Conservation (phyloP, 2,329 filamentous ascomycete genomes). For the Fusarium solani-melongenae region DNA sequence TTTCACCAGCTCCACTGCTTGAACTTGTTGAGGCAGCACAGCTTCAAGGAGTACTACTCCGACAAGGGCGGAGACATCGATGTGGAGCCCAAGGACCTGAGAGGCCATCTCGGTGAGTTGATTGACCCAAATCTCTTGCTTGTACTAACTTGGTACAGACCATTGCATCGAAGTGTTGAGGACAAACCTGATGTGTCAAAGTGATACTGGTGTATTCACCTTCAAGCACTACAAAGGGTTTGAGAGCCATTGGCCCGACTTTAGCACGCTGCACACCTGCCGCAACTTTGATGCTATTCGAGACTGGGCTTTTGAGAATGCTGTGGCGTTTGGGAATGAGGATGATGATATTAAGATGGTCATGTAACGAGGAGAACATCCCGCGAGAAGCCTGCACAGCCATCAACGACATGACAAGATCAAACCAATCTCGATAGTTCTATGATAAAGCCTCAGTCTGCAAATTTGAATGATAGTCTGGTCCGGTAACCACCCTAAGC, state of each 20-base stretch:
- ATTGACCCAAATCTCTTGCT: too few relatives aligned
- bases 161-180: constrained; percentile 36
- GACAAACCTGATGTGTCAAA: constrained; percentile 65
- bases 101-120: constrained; percentile 29
- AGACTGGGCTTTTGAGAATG: constrained; percentile 64
- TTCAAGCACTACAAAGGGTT: constrained; percentile 61
- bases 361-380: neutral
- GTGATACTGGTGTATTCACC: constrained; percentile 65
- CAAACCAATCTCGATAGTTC: neutral
- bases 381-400: too few relatives aligned
- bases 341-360: too few relatives aligned
- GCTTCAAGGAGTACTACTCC: constrained; percentile 62
- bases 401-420: neutral
- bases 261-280: constrained; percentile 64
- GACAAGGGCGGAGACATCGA: constrained; percentile 60
- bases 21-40: constrained; percentile 59
- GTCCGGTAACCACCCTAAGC: too few relatives aligned
- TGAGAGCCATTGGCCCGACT: constrained; percentile 65
- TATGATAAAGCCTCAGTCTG: neutral
- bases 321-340: constrained; percentile 58
- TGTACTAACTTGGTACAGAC: constrained; percentile 7
- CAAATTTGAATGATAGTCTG: too few relatives aligned
- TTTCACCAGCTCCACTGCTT: constrained; percentile 66
- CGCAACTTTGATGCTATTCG: constrained; percentile 64
- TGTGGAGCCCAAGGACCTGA: constrained; percentile 41